Evolutionary conservation across 129 eudicot genomes (phyloP).

Genomic region (Gnaphalium uliginosum): DNA sequence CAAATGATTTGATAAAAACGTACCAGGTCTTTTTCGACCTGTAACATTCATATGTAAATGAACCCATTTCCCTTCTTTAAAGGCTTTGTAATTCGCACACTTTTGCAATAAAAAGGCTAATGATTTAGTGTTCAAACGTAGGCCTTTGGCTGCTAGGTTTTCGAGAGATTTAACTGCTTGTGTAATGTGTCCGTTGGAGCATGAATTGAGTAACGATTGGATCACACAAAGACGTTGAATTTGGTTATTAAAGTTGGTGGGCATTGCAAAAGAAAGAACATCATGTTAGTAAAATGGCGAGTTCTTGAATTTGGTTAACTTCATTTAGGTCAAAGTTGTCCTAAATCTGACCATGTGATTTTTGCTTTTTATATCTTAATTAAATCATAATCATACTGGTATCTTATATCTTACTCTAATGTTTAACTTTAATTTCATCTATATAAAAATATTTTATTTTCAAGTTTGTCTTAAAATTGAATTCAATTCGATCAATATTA

Average conservation of each 20-base stretch:
- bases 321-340: slow-evolving; percentile 12
- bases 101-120: slow-evolving; percentile 48
- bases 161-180: slow-evolving; percentile 57
- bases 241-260: slow-evolving; percentile 29
- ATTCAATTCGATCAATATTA: too few relatives aligned
- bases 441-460: too few relatives aligned
- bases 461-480: too few relatives aligned
- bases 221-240: slow-evolving; percentile 51
- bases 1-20: slow-evolving; percentile 54
- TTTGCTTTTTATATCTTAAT: too few relatives aligned
- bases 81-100: slow-evolving; percentile 48
- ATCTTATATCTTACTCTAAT: too few relatives aligned
- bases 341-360: neutral
- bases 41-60: slow-evolving; percentile 65
- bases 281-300: slow-evolving; percentile 25
- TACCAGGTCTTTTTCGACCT: slow-evolving; percentile 52
- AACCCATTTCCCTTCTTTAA: slow-evolving; percentile 70
- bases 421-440: too few relatives aligned
- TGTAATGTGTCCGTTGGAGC: slow-evolving; percentile 52
- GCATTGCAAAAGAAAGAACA: slow-evolving; percentile 37
- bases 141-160: slow-evolving; percentile 45
- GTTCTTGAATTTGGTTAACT: slow-evolving; percentile 18
- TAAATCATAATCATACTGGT: too few relatives aligned
- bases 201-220: slow-evolving; percentile 43
- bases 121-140: slow-evolving; percentile 49